These are phyloP conservation scores for Mycena latifolia DNA, from an alignment of 768 basidiomycete genomes.

Conservation along the genomic window DNA sequence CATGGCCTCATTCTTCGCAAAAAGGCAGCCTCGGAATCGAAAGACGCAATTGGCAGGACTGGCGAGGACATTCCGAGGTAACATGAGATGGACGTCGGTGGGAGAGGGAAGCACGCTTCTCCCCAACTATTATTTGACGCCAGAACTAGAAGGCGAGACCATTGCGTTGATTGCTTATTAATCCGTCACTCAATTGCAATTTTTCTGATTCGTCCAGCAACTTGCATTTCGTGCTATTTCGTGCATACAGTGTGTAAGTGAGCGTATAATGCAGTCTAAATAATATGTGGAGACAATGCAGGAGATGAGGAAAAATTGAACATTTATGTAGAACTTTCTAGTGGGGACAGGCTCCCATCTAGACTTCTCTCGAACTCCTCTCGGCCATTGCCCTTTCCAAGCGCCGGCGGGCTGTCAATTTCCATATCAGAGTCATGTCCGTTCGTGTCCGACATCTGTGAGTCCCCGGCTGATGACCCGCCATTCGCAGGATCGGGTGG, in stretches of 20 bases:
- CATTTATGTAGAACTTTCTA: conserved; percentile 47
- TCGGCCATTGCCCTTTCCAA: conserved; percentile 37
- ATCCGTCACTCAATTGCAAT: background rate
- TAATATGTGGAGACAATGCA: conserved; percentile 31
- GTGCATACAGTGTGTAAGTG: conserved; percentile 23
- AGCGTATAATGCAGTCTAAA: conserved; percentile 40
- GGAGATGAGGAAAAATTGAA: conserved; percentile 27
- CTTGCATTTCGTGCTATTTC: background rate
- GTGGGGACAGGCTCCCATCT: conserved; percentile 59
- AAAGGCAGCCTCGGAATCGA: conserved; percentile 58
- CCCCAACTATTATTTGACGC: conserved; percentile 27
- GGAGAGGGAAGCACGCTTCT: conserved; percentile 6
- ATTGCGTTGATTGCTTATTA: conserved; percentile 1
- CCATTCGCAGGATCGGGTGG: conserved; percentile 36
- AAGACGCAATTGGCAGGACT: conserved; percentile 49
- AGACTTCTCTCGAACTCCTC: conserved; percentile 49
- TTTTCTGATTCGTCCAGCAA: background rate
- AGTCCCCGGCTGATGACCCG: conserved; percentile 32
- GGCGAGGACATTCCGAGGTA: conserved; percentile 56
- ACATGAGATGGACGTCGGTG: conserved; percentile 52
- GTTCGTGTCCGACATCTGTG: conserved; percentile 14
- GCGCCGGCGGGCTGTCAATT: conserved; percentile 36
- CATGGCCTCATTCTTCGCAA: conserved; percentile 44
- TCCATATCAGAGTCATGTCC: conserved; percentile 30
- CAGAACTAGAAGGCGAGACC: conserved; percentile 23